Percentiles rank a stretch among this genome's conserved stretches.
These are phyloP conservation scores for Brassica hybrid DNA, from an alignment of 441 rosid species.

Conservation along the genomic window DNA sequence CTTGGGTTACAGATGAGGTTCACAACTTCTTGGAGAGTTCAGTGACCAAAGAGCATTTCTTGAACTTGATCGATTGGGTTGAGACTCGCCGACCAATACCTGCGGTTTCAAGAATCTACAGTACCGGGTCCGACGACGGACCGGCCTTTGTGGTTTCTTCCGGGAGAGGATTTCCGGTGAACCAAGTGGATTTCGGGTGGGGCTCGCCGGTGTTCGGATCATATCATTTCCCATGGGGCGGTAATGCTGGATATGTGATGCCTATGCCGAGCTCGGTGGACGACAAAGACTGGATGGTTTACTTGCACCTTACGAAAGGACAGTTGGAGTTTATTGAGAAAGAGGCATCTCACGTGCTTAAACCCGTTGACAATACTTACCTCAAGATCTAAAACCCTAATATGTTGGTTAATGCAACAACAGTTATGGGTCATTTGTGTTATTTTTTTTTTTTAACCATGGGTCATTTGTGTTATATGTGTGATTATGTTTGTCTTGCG, in stretches of 20 bases:
- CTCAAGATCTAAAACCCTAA: constrained; percentile 41
- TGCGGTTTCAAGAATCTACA: constrained; percentile 60
- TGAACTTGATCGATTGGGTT: constrained; percentile 85
- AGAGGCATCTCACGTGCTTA: constrained; percentile 55
- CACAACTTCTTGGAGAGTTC: constrained; percentile 58
- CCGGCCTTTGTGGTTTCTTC: constrained; percentile 87
- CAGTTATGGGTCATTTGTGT: not conserved
- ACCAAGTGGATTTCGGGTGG: constrained; percentile 75
- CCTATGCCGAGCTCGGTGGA: constrained; percentile 73
- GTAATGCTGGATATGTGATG: constrained; percentile 79
- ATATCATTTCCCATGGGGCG: constrained; percentile 93
- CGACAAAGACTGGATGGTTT: constrained; percentile 82
- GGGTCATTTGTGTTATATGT: too few species aligned
- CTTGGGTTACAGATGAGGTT: constrained; percentile 65
- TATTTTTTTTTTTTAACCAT: too few species aligned
- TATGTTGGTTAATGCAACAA: not conserved
- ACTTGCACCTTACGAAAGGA: constrained; percentile 58
- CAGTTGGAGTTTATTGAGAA: constrained; percentile 64
- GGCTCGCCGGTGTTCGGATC: constrained; percentile 72
- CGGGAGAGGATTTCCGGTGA: constrained; percentile 66
- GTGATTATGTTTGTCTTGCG: constrained; percentile 3
- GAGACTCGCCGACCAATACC: constrained; percentile 72
- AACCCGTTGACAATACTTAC: constrained; percentile 55
- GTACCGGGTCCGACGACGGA: constrained; percentile 52
- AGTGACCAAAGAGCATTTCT: constrained; percentile 69